Conservation (phyloP, 2,329 filamentous ascomycete genomes). For the Pezicula radicicola region DNA sequence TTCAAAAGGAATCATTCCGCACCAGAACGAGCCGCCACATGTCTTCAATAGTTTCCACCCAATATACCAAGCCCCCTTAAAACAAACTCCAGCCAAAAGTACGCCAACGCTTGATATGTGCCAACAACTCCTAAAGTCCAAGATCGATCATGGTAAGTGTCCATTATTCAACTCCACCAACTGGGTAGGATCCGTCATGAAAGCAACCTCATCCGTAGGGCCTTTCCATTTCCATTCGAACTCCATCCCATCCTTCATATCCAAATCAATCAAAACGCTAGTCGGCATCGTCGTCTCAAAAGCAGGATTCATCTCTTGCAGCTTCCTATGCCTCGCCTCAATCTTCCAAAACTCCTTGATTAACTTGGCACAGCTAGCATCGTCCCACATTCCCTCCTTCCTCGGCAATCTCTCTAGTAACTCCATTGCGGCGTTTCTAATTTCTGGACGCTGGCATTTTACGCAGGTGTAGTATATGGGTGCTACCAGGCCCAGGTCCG, state of each 20-base stretch:
- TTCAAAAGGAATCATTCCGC: too few relatives aligned
- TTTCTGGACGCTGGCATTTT: slow-evolving; percentile 10
- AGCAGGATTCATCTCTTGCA: neutral
- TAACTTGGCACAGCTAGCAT: slow-evolving; percentile 11
- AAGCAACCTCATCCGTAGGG: neutral
- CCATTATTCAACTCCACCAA: too few relatives aligned
- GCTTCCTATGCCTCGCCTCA: slow-evolving; percentile 12
- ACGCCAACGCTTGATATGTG: too few relatives aligned
- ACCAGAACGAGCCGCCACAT: too few relatives aligned
- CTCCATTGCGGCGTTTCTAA: slow-evolving; percentile 18
- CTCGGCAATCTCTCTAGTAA: slow-evolving; percentile 19
- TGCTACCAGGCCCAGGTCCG: slow-evolving; percentile 24
- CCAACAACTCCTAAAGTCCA: too few relatives aligned
- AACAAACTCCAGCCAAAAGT: too few relatives aligned
- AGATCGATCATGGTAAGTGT: too few relatives aligned
- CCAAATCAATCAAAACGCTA: slow-evolving; percentile 13
- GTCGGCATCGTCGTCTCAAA: slow-evolving; percentile 5
- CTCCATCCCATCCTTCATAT: slow-evolving; percentile 16
- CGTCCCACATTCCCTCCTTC: slow-evolving; percentile 30
- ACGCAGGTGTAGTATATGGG: slow-evolving; percentile 24
- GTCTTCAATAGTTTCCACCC: too few relatives aligned
- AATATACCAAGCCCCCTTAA: too few relatives aligned
- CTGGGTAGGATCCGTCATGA: neutral
- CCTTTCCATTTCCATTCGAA: slow-evolving; percentile 22
- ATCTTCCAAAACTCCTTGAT: slow-evolving; percentile 21